Percentiles rank a stretch among this genome's conserved stretches.
These are phyloP conservation scores for Falciphora oryzae DNA, from an alignment of 2,329 filamentous ascomycete species.

Conservation along the genomic window DNA sequence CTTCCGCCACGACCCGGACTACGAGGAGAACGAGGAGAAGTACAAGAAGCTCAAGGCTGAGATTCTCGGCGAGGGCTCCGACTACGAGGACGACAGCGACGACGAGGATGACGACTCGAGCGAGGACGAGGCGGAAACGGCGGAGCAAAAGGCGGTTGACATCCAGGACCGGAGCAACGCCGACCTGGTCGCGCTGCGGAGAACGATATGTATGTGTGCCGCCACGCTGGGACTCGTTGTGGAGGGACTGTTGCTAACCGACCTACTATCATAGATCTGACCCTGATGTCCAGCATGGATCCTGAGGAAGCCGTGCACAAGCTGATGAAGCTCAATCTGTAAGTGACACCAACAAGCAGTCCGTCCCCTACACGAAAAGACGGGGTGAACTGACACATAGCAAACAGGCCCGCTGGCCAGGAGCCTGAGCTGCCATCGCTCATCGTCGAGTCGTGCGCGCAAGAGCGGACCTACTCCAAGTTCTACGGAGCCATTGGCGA, in stretches of 20 bases:
- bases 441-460: slow-evolving; percentile 94
- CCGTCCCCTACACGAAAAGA: not conserved
- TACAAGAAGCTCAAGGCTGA: slow-evolving; percentile 90
- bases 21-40: slow-evolving; percentile 83
- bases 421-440: slow-evolving; percentile 91
- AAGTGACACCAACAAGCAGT: not conserved
- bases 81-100: slow-evolving; percentile 56
- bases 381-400: not conserved
- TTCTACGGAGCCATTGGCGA: slow-evolving; percentile 95
- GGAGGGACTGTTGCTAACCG: not conserved
- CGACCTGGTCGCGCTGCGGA: slow-evolving; percentile 85
- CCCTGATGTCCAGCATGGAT: slow-evolving; percentile 92
- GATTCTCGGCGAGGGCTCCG: slow-evolving; percentile 89
- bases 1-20: slow-evolving; percentile 89
- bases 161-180: slow-evolving; percentile 98
- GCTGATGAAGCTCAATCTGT: slow-evolving; percentile 83
- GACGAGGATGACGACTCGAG: slow-evolving; percentile 57
- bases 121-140: slow-evolving; percentile 67
- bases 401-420: slow-evolving; percentile 59
- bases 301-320: slow-evolving; percentile 98
- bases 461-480: slow-evolving; percentile 95
- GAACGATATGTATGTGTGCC: slow-evolving; percentile 42
- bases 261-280: slow-evolving; percentile 69
- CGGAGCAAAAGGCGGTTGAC: slow-evolving; percentile 78
- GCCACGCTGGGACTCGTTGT: not conserved